Percentiles rank a stretch among this genome's conserved stretches.
Conservation (phyloP, 345 rosid species). For the Eucalyptus coolabah region DNA sequence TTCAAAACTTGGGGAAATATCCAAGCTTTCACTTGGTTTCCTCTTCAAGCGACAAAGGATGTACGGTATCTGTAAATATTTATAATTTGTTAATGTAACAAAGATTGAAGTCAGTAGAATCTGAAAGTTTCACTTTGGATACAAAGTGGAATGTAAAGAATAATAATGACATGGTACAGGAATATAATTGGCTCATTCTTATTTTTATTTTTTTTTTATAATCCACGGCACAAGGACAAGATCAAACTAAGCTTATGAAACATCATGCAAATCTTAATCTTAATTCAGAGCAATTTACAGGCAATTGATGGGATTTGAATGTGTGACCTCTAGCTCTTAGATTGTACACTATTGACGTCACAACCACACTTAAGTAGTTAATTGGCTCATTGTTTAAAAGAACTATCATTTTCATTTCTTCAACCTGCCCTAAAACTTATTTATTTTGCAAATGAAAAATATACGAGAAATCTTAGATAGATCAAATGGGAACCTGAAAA, state of each 20-base stretch:
- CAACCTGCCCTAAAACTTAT: too few relatives aligned
- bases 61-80: not conserved
- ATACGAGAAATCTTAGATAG: not conserved
- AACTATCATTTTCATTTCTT: not conserved
- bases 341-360: too few relatives aligned
- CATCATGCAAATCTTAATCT: not conserved
- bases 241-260: not conserved
- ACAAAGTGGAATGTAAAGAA: not conserved
- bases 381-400: too few relatives aligned
- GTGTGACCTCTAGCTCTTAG: not conserved
- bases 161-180: not conserved
- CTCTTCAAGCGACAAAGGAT: not conserved
- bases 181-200: not conserved
- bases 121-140: not conserved
- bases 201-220: not conserved
- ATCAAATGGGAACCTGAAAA: not conserved
- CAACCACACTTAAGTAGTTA: not conserved
- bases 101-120: not conserved
- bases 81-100: not conserved
- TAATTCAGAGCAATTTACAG: too few relatives aligned
- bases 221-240: not conserved
- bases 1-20: not conserved
- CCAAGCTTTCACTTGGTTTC: not conserved
- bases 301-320: not conserved
- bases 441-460: not conserved